Base-by-base conservation (phyloP, 2,329 filamentous ascomycete species). In the Phyllosticta paracitricarpa region DNA sequence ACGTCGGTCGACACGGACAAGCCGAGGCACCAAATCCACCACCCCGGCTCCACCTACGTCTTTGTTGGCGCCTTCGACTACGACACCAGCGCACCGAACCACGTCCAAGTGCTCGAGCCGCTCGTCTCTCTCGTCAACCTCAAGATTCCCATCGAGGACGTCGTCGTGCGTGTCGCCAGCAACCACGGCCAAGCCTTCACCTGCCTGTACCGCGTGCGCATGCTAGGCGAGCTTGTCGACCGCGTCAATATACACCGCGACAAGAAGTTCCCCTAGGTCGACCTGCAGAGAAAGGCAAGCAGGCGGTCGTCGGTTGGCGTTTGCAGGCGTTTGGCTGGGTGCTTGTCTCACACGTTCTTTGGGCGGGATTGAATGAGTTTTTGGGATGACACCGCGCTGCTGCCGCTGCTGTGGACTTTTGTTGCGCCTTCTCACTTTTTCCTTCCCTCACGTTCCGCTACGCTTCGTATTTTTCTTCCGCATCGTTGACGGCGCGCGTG, bases 131-230 rank as follows among this genome's bases (percentile, higher is more conserved):
- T 68, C 14, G 54, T 62, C 17, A 58, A 56, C 10, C 30, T 66
- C 3, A 64, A 66, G 25, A 67, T 68, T 7, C 62, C 71, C 2
- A 69, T 75, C 17, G 65, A 68, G 22, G 72, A 71, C 55, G 67
- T 73, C 24, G 68, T 77, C 35, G 65, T 80, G 33, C 69, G 76
- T 14, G 75, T 78, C 4, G 65, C 66, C 10, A 69, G 66, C 57
- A 81, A 79, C 63, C 79, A 75, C 73, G 78, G 78, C 40, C 68
- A 68, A 1, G 68, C 73, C 24, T 73, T 73, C 64, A 79, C 78
- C 12, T 81, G 78, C 63, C 58, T 80, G 35, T 81, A 81, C 64
- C 72, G 78, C 12, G 63, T 79, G 30, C 69, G 77, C 24, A 67
- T 80, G 60, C 74, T 76, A 48, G 78, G 78, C 30, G 65, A 71